Evolutionary conservation across 2,329 filamentous ascomycete genomes (phyloP).

Genomic region (Didymella sp.): DNA sequence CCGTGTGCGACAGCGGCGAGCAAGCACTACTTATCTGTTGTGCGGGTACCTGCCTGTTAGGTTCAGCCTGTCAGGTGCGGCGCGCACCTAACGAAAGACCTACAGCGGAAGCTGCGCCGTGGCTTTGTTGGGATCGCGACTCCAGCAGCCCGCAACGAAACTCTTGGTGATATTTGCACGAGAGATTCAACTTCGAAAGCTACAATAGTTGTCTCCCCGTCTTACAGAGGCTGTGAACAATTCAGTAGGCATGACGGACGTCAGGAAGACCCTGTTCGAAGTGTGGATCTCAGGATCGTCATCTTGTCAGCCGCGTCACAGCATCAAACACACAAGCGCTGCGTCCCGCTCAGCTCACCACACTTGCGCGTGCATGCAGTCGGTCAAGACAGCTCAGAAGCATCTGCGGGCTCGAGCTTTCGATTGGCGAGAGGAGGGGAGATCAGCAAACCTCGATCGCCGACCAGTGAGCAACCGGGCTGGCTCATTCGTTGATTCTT

Average conservation of each 20-base stretch:
- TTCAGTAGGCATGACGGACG: neutral
- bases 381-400: neutral
- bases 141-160: neutral
- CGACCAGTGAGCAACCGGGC: constrained; percentile 17
- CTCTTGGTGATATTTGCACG: neutral
- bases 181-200: neutral
- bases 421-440: constrained; percentile 32
- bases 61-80: neutral
- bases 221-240: constrained; percentile 1
- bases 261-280: neutral
- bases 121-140: constrained; percentile 3
- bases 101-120: constrained; percentile 6
- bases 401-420: constrained; percentile 21
- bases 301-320: constrained; percentile 2
- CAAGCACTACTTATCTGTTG: neutral
- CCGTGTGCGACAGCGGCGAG: neutral
- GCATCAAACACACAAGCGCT: constrained; percentile 6
- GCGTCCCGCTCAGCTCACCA: constrained; percentile 26
- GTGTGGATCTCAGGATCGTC: constrained; percentile 2
- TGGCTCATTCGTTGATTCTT: constrained; percentile 10
- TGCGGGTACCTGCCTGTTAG: constrained; percentile 9
- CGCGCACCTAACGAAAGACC: neutral
- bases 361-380: constrained; percentile 18
- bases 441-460: constrained; percentile 20
- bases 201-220: neutral